Evolutionary conservation across 164 flowering plant genomes (phyloP), one percentile per base, ranked within the genome.

Genomic region (Echeveria elegans): DNA sequence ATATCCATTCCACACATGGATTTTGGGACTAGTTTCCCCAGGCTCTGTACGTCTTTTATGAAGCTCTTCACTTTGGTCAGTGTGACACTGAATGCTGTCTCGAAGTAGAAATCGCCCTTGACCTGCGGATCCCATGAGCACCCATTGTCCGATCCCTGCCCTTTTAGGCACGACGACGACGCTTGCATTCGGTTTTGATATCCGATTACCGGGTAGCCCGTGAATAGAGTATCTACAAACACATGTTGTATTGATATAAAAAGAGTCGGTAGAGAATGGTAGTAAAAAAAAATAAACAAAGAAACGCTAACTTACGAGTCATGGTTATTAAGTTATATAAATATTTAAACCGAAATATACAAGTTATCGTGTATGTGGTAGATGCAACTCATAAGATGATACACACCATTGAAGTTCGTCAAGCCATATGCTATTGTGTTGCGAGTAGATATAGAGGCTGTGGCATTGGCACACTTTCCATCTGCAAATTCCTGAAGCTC

Each of bases 61-160:
- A 90, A 88, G 72, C 38, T 68, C 50, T 75, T 80, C 2, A 74
- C 89, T 5, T 71, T 67, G 15, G 91, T 76, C 21, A 90, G 53
- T 9, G 71, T 72, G 12, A 88, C 73, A 68, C 79, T 85, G 53
- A 88, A 59, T 3, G 92, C 70, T 0, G 90, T 81, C 72, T 85
- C 92, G 73, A 82, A 85, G 53, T 75, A 86, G 69, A 82, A 88
- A 61, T 72, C 68, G 1, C 89, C 87, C 63, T 83, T 81, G 0
- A 85, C 68, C 37, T 85, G 69, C 5, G 79, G 78, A 65, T 88
- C 96, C 96, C 94, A 90, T 8, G 89, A 70, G 53, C 97, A 90
- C 0, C 83, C 79, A 0, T 88, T 78, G 70, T 82, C 85, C n/a
- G n/a, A n/a, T 1, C 77, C 68, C 1, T 15, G 74, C 63, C 87